Percentiles rank a stretch among this genome's conserved stretches.
Evolutionary conservation across 805 yeast genomes (phyloP).

Genomic region (Monosporozyma siamensis): DNA sequence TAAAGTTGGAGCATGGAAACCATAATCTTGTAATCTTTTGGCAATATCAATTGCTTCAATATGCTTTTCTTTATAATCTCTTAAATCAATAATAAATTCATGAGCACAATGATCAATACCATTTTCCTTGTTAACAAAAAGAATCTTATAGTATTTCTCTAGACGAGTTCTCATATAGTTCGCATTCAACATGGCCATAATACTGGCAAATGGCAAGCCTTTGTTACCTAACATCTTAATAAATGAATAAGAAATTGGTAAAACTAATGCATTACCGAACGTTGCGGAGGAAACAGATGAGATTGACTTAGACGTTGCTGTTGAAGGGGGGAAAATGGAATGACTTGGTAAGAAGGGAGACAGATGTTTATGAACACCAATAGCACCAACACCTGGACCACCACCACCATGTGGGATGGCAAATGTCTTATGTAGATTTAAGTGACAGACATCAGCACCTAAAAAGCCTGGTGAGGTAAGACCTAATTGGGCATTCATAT

Average conservation of each 20-base stretch:
- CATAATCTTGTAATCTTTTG: slow-evolving; percentile 93
- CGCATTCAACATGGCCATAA: slow-evolving; percentile 88
- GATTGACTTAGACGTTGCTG: slow-evolving; percentile 38
- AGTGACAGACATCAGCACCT: slow-evolving; percentile 97
- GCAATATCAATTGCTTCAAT: slow-evolving; percentile 95
- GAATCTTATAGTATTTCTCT: slow-evolving; percentile 58
- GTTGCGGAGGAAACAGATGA: slow-evolving; percentile 86
- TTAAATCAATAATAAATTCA: slow-evolving; percentile 86
- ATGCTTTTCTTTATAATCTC: slow-evolving; percentile 71
- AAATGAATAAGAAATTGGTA: slow-evolving; percentile 91
- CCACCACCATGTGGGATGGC: slow-evolving; percentile 99
- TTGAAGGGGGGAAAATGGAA: slow-evolving; percentile 35
- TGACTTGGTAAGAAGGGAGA: slow-evolving; percentile 78
- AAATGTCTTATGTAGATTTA: slow-evolving; percentile 94
- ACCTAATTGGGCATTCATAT: slow-evolving; percentile 99
- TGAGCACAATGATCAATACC: slow-evolving; percentile 81
- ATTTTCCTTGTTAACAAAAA: slow-evolving; percentile 44
- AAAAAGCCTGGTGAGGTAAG: slow-evolving; percentile 94
- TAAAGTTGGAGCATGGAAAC: slow-evolving; percentile 98
- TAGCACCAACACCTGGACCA: slow-evolving; percentile 99
- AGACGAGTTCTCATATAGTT: slow-evolving; percentile 87
- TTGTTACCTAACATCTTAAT: slow-evolving; percentile 86
- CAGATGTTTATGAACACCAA: slow-evolving; percentile 80
- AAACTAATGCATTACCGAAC: slow-evolving; percentile 86
- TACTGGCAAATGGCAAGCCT: slow-evolving; percentile 78